Conservation (phyloP, 805 yeast species). For the Candida boidinii region DNA sequence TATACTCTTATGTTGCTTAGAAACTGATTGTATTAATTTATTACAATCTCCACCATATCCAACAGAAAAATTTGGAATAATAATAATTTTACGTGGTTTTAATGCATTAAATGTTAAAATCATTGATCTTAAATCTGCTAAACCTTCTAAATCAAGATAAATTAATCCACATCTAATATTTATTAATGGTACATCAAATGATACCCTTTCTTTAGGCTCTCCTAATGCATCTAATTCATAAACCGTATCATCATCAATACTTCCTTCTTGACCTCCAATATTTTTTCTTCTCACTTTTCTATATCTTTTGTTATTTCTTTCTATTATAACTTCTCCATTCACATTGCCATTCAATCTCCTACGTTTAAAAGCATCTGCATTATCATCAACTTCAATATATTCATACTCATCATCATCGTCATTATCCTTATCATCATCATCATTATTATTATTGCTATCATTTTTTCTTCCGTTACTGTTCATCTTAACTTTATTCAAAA, state of each 20-base stretch:
- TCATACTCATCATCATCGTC: slow-evolving; percentile 12
- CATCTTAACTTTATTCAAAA: slow-evolving; percentile 14
- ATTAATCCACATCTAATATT: slow-evolving; percentile 62
- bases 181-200: slow-evolving; percentile 25
- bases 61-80: slow-evolving; percentile 15
- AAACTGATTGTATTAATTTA: slow-evolving; percentile 12
- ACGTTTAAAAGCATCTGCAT: slow-evolving; percentile 15
- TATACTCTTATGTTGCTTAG: slow-evolving; percentile 7
- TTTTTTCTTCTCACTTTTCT: slow-evolving; percentile 27
- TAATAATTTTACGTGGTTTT: slow-evolving; percentile 70
- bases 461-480: slow-evolving; percentile 16
- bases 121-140: slow-evolving; percentile 77
- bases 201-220: slow-evolving; percentile 40
- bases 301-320: slow-evolving; percentile 7
- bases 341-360: too few relatives aligned
- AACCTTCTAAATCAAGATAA: slow-evolving; percentile 74
- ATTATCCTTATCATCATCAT: slow-evolving; percentile 12
- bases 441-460: slow-evolving; percentile 15
- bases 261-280: too few relatives aligned
- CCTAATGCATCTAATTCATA: slow-evolving; percentile 38
- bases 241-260: neutral
- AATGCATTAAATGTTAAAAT: slow-evolving; percentile 68
- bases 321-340: slow-evolving; percentile 15
- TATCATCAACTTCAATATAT: slow-evolving; percentile 16
- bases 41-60: slow-evolving; percentile 15